Evolutionary conservation across 108 stramenopile species (phyloP), one percentile per base, ranked within the genome.

Genomic region (Asterionellopsis glacialis): DNA sequence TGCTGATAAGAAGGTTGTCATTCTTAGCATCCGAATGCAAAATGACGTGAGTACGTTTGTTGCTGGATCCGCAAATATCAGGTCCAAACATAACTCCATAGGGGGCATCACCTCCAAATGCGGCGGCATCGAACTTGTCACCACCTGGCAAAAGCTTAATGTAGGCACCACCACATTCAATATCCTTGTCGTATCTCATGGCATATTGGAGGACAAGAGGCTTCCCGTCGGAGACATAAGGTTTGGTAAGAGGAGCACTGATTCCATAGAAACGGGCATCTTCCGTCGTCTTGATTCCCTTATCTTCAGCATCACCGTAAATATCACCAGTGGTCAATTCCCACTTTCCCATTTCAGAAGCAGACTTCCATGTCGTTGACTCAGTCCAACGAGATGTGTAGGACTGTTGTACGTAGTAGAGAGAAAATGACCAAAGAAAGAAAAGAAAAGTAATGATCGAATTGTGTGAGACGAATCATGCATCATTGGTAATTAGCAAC

Each of bases 81-180:
- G 99, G 99, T 54, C 99, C 99, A 72, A 99, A 99, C 99, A 99
- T 99, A 76, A 99, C 76, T 43, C 77, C 81, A 68, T 99, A 99
- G 10, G 92, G 94, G 11, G 97, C 96, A 48, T 99, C 98, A 2
- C 99, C 99, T 25, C 97, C 97, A 80, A 99, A 99, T 22, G 73
- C 82, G 54, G 62, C 76, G 18, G 88, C 45, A 54, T 91, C 84
- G 60, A 95, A 90, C 10, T 73, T 73, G 33, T 73, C 61, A 16
- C 85, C 90, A 19, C 87, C 86, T 16, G 87, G 83, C n/a, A 95
- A 64, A 50, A 97, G 83, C 76, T 99, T 99, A 80, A 99, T 93
- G 94, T 99, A 99, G 38, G 97, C 98, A 59, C 99, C 99, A 26
- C 98, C 99, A 70, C 99, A 99, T 65, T 96, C 94, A 55, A 97